These are phyloP conservation scores for Tetratostichococcus sp. DNA, from an alignment of 139 green algal species.

Conservation along the genomic window DNA sequence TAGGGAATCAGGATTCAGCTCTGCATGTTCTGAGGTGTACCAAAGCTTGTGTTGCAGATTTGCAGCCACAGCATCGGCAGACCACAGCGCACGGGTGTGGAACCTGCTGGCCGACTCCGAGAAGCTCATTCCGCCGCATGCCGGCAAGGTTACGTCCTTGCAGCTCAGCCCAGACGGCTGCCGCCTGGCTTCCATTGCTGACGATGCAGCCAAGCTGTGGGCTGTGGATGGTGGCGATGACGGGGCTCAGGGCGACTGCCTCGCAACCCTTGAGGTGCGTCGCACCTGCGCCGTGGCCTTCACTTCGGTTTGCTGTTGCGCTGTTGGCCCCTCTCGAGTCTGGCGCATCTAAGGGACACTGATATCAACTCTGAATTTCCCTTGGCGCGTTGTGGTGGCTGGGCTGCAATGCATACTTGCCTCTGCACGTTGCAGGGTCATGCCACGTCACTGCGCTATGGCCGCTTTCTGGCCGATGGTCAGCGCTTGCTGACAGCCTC, in stretches of 20 bases:
- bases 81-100: conserved; percentile 44
- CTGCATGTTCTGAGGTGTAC: too few species aligned
- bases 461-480: conserved; percentile 24
- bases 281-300: too few species aligned
- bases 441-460: conserved; percentile 31
- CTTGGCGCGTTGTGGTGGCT: too few species aligned
- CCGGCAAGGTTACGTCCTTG: conserved; percentile 16
- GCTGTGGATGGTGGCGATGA: background rate
- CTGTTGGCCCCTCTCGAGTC: too few species aligned
- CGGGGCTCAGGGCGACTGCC: conserved; percentile 20
- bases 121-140: conserved; percentile 17
- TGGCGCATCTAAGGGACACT: too few species aligned
- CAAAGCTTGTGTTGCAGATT: conserved; percentile 21
- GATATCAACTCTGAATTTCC: too few species aligned
- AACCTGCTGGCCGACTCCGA: conserved; percentile 27
- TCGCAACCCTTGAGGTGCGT: conserved; percentile 14
- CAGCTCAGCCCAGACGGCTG: background rate
- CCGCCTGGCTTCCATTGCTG: background rate
- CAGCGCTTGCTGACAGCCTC: conserved; percentile 35
- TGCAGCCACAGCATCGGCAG: conserved; percentile 42
- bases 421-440: conserved; percentile 22
- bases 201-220: background rate
- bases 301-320: too few species aligned
- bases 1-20: too few species aligned
- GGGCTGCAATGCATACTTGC: too few species aligned